Base-by-base conservation (phyloP, 768 basidiomycete genomes). In the Trametes elegans region DNA sequence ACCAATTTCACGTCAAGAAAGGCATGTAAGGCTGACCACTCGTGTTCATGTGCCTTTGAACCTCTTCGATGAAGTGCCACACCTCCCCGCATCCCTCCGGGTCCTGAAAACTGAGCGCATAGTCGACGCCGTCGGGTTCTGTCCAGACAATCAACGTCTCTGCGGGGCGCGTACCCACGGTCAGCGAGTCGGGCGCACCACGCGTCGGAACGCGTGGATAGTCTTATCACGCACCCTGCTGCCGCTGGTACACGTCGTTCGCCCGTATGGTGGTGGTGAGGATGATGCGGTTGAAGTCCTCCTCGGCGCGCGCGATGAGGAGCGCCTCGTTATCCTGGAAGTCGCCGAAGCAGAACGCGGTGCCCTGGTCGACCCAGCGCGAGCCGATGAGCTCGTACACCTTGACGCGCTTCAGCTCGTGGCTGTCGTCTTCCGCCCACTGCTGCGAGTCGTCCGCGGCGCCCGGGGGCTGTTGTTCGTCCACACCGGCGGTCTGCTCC, bases 81-180 rank as follows among this genome's bases (percentile, higher is more conserved):
- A 98, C 91, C 74, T 98, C 94, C 28, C 85, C 79, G 63, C 96
- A 99, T 27, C 95, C 97, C 58, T 93, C 91, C 0, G 91, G 83
- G 63, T 98, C 96, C 67, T 98, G 96, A 64, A 99, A 99, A 64
- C 93, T 96, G 49, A 99, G 77, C 2, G 96, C 96, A 67, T 97
- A 95, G 71, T 99, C 97, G 32, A 89, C 84, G 26, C 92, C 91
- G 59, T 91, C 88, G 1, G 92, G 90, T 68, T 98, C 96, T 3
- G 96, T 98, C 97, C 97, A 99, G 18, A 98, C 96, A 63, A 99
- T 98, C 43, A 99, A 80, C 11, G 97, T 99, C 66, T 98, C 96
- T 95, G 72, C 46, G 49, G 26, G 24, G 29, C 43, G 43, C 47
- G 18, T 58, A 31, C 35, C 31, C 35, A 40, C 16, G 43, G 47